Conservation (phyloP, 2,329 filamentous ascomycete genomes). For the Phialophora expanda region DNA sequence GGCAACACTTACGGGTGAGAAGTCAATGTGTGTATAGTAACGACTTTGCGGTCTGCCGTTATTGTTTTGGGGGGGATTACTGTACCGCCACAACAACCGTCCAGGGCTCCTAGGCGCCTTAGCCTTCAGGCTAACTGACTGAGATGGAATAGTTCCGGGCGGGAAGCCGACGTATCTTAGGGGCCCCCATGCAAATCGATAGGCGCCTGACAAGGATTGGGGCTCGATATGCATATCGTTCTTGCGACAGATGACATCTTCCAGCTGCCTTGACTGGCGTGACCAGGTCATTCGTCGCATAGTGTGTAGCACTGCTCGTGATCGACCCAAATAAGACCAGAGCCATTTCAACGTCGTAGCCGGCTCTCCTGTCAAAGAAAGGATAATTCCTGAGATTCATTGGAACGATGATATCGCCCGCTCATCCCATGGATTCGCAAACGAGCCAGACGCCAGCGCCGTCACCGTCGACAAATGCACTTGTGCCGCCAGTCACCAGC, state of each 20-base stretch:
- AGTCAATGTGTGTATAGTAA: background rate
- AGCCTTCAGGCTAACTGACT: background rate
- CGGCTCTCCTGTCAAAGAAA: background rate
- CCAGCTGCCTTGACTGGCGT: background rate
- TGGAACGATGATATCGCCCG: background rate
- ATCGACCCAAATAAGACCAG: background rate
- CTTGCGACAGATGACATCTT: background rate
- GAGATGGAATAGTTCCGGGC: background rate
- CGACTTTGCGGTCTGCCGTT: background rate
- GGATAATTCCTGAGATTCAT: background rate
- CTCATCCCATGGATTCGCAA: background rate
- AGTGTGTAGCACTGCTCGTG: background rate
- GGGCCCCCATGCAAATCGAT: background rate
- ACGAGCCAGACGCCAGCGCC: no score
- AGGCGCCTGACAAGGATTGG: constrained; percentile 6
- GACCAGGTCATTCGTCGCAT: background rate
- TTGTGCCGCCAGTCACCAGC: background rate
- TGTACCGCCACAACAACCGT: background rate
- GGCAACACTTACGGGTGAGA: background rate
- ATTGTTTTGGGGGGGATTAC: background rate
- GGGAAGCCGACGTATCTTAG: background rate
- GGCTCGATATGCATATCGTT: background rate
- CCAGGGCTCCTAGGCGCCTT: background rate
- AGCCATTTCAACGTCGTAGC: background rate
- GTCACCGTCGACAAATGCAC: no score